Evolutionary conservation across 106 monocot genomes (phyloP), one percentile per base, ranked within the genome.

Genomic region (Acorus calamus): DNA sequence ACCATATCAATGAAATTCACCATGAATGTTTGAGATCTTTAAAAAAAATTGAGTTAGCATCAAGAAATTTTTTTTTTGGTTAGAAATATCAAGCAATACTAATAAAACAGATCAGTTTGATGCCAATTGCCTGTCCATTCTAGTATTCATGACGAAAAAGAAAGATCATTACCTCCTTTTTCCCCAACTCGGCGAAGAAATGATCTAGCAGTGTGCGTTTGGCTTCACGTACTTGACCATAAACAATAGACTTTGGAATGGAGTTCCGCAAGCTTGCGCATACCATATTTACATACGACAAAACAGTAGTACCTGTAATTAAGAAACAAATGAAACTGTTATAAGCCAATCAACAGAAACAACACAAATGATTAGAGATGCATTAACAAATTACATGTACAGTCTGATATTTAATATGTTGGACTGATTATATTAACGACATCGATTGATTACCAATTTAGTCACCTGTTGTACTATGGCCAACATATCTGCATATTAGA

Each of bases 271-370:
- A 79, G 58, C 66, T 81, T 70, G 86, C 63, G 56, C 80, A 80
- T 8, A 91, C 91, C 91, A 84, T 91, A 59, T 86, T 86, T 3
- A 86, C 91, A 79, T 91, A 91, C 66, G 86, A 72, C 50, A 86
- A 59, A 51, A 91, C 91, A 67, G 75, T 91, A 64, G 76, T 78
- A 59, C 86, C 91, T 91, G 71, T 52, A 8, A 7, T 64, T 11
- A 4, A 2, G 13, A 49, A 64, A 64, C 10, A 46, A 56, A 4
- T 6, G 28, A 28, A 28, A 28, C 28, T 28, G 28, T 28, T 28
- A 28, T 28, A 28, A 28, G 28, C 28, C 28, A 28, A 28, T 28
- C 28, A 28, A 28, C 28, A 28, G 28, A 28, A 5, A 4, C 14
- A 49, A 52, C 49, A 61, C 42, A 54, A 43, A 50, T 44, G 5